These are phyloP conservation scores for Stephanodiscus minutulus DNA, from an alignment of 108 stramenopile species.

Conservation along the genomic window DNA sequence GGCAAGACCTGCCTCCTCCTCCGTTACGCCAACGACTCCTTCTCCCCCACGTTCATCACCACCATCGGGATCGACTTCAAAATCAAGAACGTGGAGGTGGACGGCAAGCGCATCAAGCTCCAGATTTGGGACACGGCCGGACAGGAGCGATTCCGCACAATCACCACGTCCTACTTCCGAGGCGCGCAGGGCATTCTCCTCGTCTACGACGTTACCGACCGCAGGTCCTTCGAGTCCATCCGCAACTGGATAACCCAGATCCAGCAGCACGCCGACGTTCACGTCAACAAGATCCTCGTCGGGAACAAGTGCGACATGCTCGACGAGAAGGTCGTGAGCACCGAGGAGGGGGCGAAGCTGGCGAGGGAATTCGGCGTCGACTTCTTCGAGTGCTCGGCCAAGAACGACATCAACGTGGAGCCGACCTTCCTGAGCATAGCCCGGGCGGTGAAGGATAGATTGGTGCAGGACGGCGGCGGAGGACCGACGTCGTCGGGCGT, in stretches of 20 bases:
- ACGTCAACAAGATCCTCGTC: slow-evolving; percentile 95
- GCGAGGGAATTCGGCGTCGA: slow-evolving; percentile 95
- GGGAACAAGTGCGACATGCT: slow-evolving; percentile 99
- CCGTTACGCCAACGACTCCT: slow-evolving; percentile 99
- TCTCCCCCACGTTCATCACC: slow-evolving; percentile 97
- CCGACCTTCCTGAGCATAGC: slow-evolving; percentile 86
- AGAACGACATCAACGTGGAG: slow-evolving; percentile 93
- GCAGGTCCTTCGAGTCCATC: slow-evolving; percentile 95
- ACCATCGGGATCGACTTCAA: slow-evolving; percentile 99
- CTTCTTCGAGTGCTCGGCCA: slow-evolving; percentile 98
- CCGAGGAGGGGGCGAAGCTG: slow-evolving; percentile 91
- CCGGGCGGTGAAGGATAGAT: slow-evolving; percentile 81
- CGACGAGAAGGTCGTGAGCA: slow-evolving; percentile 92
- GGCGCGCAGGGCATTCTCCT: slow-evolving; percentile 98
- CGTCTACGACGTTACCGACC: slow-evolving; percentile 99
- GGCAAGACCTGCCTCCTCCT: slow-evolving; percentile 99
- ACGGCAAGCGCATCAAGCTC: slow-evolving; percentile 93
- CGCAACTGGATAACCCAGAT: slow-evolving; percentile 99
- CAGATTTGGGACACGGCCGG: slow-evolving; percentile 96
- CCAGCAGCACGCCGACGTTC: slow-evolving; percentile 95
- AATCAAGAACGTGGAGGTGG: slow-evolving; percentile 95
- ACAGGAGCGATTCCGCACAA: slow-evolving; percentile 93
- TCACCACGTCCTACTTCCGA: slow-evolving; percentile 96
- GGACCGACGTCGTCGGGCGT: slow-evolving; percentile 55
- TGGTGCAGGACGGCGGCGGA: slow-evolving; percentile 80